Evolutionary conservation across 2,329 filamentous ascomycete species (phyloP).

Genomic region (Cladophialophora yegresii): DNA sequence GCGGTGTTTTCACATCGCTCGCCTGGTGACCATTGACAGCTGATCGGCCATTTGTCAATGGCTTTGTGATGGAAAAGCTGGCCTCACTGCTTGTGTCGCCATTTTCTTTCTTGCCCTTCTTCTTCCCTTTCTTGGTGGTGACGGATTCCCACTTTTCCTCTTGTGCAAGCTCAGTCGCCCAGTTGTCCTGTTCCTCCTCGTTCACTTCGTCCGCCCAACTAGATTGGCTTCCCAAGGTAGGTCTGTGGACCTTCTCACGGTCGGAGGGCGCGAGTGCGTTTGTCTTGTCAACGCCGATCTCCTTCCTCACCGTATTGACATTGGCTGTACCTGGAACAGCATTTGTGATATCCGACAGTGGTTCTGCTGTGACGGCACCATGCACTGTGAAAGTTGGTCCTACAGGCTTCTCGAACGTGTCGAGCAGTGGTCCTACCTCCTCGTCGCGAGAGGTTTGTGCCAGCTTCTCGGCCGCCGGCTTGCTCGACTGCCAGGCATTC

Average conservation of each 20-base stretch:
- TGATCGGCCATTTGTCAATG: slow-evolving; percentile 10
- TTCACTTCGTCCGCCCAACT: slow-evolving; percentile 54
- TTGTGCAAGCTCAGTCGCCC: slow-evolving; percentile 49
- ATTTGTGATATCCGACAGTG: slow-evolving; percentile 20
- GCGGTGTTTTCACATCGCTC: slow-evolving; percentile 19
- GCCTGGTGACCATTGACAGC: slow-evolving; percentile 26
- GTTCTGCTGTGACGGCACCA: slow-evolving; percentile 27
- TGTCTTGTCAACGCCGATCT: slow-evolving; percentile 28
- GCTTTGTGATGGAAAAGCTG: slow-evolving; percentile 36
- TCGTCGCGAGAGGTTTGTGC: slow-evolving; percentile 20
- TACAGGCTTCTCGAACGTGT: slow-evolving; percentile 46
- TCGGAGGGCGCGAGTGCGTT: slow-evolving; percentile 26
- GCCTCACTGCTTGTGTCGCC: slow-evolving; percentile 49
- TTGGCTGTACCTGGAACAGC: slow-evolving; percentile 13
- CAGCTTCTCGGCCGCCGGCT: slow-evolving; percentile 35
- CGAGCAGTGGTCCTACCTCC: slow-evolving; percentile 42
- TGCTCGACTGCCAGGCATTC: slow-evolving; percentile 56
- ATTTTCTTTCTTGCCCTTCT: slow-evolving; percentile 48
- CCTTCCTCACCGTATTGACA: slow-evolving; percentile 20
- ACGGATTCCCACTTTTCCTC: slow-evolving; percentile 65
- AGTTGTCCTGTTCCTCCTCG: slow-evolving; percentile 64
- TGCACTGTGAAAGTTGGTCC: slow-evolving; percentile 14
- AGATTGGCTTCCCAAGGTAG: slow-evolving; percentile 36
- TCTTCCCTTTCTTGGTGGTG: slow-evolving; percentile 59
- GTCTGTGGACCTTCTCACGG: slow-evolving; percentile 26